Evolutionary conservation across 441 rosid genomes (phyloP), one percentile per base, ranked within the genome.

Genomic region (Erysimum pusillum): DNA sequence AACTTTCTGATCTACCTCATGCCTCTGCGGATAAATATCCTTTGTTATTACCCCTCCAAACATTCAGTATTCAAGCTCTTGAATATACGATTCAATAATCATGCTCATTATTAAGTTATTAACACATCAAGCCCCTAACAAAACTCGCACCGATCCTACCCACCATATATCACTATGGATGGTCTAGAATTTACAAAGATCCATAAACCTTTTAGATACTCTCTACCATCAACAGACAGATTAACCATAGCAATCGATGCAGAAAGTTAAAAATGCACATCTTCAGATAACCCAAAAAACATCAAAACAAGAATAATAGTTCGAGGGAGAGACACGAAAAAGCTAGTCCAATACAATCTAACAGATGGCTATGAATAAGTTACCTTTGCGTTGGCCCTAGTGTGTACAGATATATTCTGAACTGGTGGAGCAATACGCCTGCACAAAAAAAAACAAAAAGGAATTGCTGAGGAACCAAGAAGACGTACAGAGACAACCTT

Each of bases 311-410:
- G 54, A 66, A 44, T 44, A 36, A 31, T 51, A 15, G 9, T 31
- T 54, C 6, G 0, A 11, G 8, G 56, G 57, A 14, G 31, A 32
- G 12, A 41, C 28, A 6, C 52, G 20, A 32, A 7, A 17, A 54
- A 53, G 60, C 36, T 7, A 22, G 48, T 38, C 10, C 9, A 18
- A 34, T 35, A 36, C 14, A 53, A n/a, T 5, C 7, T 25, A 14
- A 42, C 32, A 59, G 20, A 48, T 5, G 49, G 9, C 9, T 31
- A 28, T 31, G 9, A 63, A 51, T 57, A 69, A 18, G 28, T 31
- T 83, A 92, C 98, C 94, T 92, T 89, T 7, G 81, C 67, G 17
- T 67, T 31, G 74, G 12, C 52, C 34, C 59, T 46, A 53, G 72
- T 14, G 2, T 31, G 46, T 25, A 48, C 15, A 28, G 12, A 67